phyloP scores from a whole-genome alignment of 495 filamentous ascomycete species.

The Elasticomyces elasticus region DNA sequence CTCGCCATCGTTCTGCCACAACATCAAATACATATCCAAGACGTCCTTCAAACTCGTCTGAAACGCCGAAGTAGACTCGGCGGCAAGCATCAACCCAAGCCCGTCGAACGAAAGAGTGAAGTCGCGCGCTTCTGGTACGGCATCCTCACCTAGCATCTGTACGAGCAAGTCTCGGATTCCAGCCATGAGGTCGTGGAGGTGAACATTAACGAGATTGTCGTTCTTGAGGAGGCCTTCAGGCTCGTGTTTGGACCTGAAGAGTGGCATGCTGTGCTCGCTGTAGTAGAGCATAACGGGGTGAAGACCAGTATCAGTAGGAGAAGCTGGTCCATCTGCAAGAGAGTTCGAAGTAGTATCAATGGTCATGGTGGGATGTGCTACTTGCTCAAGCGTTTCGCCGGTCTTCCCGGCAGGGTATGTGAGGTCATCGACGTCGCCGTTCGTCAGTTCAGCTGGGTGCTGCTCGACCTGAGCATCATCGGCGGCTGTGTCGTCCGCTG shows the following conservation, averaged over 20 bases:
- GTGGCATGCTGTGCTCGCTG: constrained; percentile 54
- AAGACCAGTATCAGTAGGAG: constrained; percentile 15
- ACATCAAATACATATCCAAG: constrained; percentile 45
- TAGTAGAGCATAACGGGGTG: constrained; percentile 55
- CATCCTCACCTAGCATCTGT: constrained; percentile 52
- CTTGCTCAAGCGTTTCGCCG: not conserved
- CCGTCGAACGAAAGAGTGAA: constrained; percentile 58
- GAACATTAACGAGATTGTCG: constrained; percentile 46
- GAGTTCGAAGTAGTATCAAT: constrained; percentile 8
- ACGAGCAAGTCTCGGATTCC: constrained; percentile 58
- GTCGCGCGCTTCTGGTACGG: constrained; percentile 52
- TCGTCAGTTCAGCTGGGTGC: too few species aligned
- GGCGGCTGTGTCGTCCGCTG: not conserved
- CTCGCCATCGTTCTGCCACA: constrained; percentile 51
- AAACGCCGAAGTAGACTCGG: constrained; percentile 33
- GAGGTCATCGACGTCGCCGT: not conserved
- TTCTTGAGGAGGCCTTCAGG: constrained; percentile 67
- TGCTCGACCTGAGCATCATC: not conserved
- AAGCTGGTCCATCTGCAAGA: constrained; percentile 5
- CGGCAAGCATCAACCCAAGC: constrained; percentile 63
- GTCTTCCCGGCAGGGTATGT: not conserved
- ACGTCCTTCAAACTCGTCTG: constrained; percentile 47
- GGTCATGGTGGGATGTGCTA: not conserved
- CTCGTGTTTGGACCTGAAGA: constrained; percentile 57
- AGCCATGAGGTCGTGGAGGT: constrained; percentile 52